Evolutionary conservation across 2,329 filamentous ascomycete species (phyloP).

Genomic region (Calonectria hongkongensis): DNA sequence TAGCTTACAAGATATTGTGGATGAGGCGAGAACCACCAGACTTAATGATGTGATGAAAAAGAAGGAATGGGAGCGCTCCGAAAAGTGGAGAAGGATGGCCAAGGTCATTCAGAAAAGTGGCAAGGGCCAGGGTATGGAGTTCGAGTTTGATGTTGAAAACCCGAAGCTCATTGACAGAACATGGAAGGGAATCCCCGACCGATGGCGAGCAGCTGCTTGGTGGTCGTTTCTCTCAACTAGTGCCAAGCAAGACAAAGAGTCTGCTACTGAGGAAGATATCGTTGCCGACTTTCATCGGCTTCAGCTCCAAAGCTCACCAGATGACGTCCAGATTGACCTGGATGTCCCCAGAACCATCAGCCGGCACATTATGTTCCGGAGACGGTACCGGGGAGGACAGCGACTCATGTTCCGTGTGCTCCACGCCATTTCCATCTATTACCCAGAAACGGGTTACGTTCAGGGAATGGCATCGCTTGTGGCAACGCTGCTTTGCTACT

Average conservation of each 20-base stretch:
- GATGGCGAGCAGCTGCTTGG: constrained; percentile 96
- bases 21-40: constrained; percentile 73
- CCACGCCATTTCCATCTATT: constrained; percentile 93
- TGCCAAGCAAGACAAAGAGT: constrained; percentile 77
- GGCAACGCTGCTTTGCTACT: constrained; percentile 95
- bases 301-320: constrained; percentile 84
- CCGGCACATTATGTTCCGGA: constrained; percentile 97
- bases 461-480: constrained; percentile 98
- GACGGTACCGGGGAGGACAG: constrained; percentile 93
- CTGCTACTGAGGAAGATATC: constrained; percentile 81
- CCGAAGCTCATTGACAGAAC: constrained; percentile 92
- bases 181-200: constrained; percentile 98
- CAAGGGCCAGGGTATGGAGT: constrained; percentile 75
- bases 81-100: constrained; percentile 82
- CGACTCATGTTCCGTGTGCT: constrained; percentile 93
- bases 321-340: constrained; percentile 97
- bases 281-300: constrained; percentile 83
- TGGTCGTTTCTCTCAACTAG: constrained; percentile 91
- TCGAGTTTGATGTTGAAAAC: constrained; percentile 85
- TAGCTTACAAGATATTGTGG: constrained; percentile 72
- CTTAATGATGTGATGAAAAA: constrained; percentile 74
- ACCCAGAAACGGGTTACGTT: constrained; percentile 93
- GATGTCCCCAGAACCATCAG: constrained; percentile 97
- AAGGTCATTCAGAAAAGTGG: constrained; percentile 71
- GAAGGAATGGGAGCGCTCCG: constrained; percentile 77